Base-by-base conservation (phyloP, 768 basidiomycete genomes). In the Saitozyma podzolica region DNA sequence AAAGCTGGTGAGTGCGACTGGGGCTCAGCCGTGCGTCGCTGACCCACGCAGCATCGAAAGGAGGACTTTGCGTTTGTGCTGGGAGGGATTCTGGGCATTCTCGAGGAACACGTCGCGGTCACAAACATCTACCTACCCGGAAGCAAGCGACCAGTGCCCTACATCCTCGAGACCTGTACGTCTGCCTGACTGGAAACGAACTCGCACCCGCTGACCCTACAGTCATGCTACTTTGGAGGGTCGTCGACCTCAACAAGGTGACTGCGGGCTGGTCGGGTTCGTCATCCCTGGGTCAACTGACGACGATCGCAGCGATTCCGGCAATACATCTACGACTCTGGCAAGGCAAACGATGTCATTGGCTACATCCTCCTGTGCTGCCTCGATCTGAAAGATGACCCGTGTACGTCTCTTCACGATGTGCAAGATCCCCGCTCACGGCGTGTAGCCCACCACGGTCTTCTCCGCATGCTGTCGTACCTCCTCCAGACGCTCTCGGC, bases 201-300 rank as follows among this genome's bases (percentile, higher is more conserved):
- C 40, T 60, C 3, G 41, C 20, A 3, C 43, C 20, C 9, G 53
- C 67, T 69, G 56, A 63, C 40, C n/a, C 10, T 11, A 6, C 53
- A 77, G 72, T 80, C 57, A 76, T 81, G 64, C 71, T 83, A 3
- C 72, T 95, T 54, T 97, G 94, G 94, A 90, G 93, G 80, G 85
- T 92, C 78, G 82, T 96, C 45, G 95, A 97, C 66, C 79, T 91
- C 20, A 98, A 98, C 82, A 96, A 91, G 83, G 93, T 92, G 49
- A 29, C 29, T 41, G 81, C 65, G 19, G 6, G n/a, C 16, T 40
- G 37, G 9, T 51, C 49, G 9, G 19, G 41, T 47, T 3, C 45
- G 45, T 47, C 45, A 3, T 47, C 11, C n/a, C 6, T 47, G 48
- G 4, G 40, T 1, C 17, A 9, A 8, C 13, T 29, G 29, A 29